phyloP scores from a whole-genome alignment of 208 protist species.

The Dictyostelium gargantuum region DNA sequence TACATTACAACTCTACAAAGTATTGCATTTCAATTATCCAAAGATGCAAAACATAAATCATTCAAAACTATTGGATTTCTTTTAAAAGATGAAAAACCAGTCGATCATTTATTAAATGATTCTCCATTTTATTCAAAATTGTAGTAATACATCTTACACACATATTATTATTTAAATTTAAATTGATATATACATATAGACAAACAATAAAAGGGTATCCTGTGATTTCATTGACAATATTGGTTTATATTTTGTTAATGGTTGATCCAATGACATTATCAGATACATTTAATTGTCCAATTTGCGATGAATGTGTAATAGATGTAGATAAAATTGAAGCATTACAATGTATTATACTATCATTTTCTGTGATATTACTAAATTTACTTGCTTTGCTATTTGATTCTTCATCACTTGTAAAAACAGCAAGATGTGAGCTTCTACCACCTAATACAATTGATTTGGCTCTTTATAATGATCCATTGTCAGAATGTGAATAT shows the following conservation, averaged over 20 bases:
- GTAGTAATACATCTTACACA: too few species aligned
- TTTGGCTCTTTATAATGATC: too few species aligned
- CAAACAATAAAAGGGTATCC: too few species aligned
- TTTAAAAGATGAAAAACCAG: too few species aligned
- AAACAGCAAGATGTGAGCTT: not conserved
- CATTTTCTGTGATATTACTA: not conserved
- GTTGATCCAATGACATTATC: not conserved
- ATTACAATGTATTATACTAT: not conserved
- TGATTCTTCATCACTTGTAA: not conserved
- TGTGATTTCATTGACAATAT: too few species aligned
- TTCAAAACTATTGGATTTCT: too few species aligned
- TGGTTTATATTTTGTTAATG: too few species aligned
- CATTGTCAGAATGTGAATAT: not conserved
- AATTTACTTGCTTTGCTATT: not conserved
- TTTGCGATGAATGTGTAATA: not conserved
- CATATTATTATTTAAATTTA: too few species aligned
- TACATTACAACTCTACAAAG: not conserved
- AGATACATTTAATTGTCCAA: not conserved
- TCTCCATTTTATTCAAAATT: too few species aligned
- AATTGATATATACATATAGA: too few species aligned
- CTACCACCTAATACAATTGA: too few species aligned
- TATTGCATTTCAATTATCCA: not conserved
- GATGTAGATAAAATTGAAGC: not conserved
- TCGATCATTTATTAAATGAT: too few species aligned
- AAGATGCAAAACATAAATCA: not conserved